Evolutionary conservation across 441 rosid genomes (phyloP), one percentile per base, ranked within the genome.

Genomic region (Adansonia gregorii): DNA sequence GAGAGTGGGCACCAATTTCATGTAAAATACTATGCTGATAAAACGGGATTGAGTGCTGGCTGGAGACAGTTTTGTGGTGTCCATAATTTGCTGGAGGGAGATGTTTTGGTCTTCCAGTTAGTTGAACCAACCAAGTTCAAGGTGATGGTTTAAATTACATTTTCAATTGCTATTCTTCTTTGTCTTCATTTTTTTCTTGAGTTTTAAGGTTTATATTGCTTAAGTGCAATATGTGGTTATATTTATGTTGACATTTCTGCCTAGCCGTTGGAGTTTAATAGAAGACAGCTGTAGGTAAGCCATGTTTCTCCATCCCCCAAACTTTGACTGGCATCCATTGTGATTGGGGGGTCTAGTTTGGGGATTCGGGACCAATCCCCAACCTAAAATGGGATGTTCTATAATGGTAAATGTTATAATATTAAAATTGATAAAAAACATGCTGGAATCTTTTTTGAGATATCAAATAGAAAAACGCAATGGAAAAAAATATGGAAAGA

Each of bases 31-130:
- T 80, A 87, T 60, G 88, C 88, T 75, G 80, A 88, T 63, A 90
- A 88, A 84, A 90, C 90, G 2, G 93, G 93, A 79, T 86, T 92
- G 80, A 90, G 96, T 87, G 96, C 94, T 83, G 96, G 96, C 54
- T 92, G 96, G 96, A 87, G 92, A 75, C 91, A 87, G 84, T 92
- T 92, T 81, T 84, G 83, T 68, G 82, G 81, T 77, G 90, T 83
- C 8, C 91, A 89, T 83, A 82, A 80, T 59, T 88, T 92, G 87
- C 81, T 83, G 4, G 94, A 90, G 80, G 96, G 96, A 66, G 94
- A 92, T 83, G 94, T 82, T 65, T 75, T 92, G 83, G 86, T 92
- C 80, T 92, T 89, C 84, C 96, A 92, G 76, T 81, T 90, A 78
- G 82, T 87, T 79, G 88, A 77, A 69, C 79, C 82, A 76, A 83